A percentile compares a stretch with the other conserved stretches of the same genome.
phyloP scores from a whole-genome alignment of 257 asterid species.

The Ehretia macrophylla region DNA sequence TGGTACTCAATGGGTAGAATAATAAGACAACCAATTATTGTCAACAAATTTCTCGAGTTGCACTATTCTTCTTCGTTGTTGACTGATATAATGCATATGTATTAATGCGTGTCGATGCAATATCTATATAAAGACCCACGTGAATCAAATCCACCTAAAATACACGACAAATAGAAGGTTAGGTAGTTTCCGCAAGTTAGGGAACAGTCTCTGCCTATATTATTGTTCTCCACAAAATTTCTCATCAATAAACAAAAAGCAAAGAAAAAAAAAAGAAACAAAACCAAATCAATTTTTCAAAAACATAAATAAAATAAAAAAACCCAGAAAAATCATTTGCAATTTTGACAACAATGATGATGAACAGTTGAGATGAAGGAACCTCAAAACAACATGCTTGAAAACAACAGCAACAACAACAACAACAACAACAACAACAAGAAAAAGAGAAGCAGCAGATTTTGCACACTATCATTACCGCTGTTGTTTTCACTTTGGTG shows the following conservation, averaged over 20 bases:
- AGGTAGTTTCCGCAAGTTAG: conserved; percentile 16
- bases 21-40: no score
- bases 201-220: conserved; percentile 12
- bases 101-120: no score
- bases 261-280: background rate
- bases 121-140: no score
- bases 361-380: background rate
- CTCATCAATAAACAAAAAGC: background rate
- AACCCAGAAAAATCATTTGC: background rate
- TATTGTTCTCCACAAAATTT: conserved; percentile 10
- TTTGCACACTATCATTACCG: conserved; percentile 40
- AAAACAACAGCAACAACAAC: conserved; percentile 10
- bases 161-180: no score
- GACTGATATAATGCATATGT: no score
- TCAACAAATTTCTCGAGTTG: no score
- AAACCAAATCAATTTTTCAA: no score
- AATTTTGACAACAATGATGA: background rate
- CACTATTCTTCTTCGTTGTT: no score
- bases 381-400: conserved; percentile 1
- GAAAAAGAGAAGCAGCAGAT: conserved; percentile 21
- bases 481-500: conserved; percentile 61
- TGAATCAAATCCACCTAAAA: no score
- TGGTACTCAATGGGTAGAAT: no score
- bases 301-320: background rate
- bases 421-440: conserved; percentile 12